Base-by-base conservation (phyloP, 2,329 filamentous ascomycete species). In the Fusarium sp. region DNA sequence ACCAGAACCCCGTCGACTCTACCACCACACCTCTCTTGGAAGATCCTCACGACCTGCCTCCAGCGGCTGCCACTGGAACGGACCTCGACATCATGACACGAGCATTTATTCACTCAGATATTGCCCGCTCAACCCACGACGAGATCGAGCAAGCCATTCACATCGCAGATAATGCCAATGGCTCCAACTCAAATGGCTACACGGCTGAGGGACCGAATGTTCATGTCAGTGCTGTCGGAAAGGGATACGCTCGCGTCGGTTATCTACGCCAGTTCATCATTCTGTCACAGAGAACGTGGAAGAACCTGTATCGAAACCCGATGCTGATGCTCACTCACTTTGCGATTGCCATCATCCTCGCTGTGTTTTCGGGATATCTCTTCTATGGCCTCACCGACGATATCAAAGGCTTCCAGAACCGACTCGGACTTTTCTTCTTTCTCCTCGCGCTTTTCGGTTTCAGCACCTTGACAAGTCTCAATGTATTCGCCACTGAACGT, bases 241-340 rank as follows among this genome's bases (percentile, higher is more conserved):
- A 89, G 76, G 92, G 93, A 20, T 98, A 97, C 79, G 88, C 89
- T 59, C 93, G 96, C 62, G 86, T 98, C 59, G 90, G 95, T 46
- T 90, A 94, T 70, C 75, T 87, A 11, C 86, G 91, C 42, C 96
- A 99, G 79, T 98, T 99, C 80, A 77, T 91, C 56, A 98, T 99
- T 72, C 84, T 99, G 15, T 97, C 95, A 0, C 87, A 90, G 74
- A 89, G 96, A 44, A 99, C 96, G 0, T 99, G 95, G 95, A 94
- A 92, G 77, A 99, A 99, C 77, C 86, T 99, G 9, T 98, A 99
- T 83, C 91, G 96, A 59, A 98, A 99, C 78, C 96, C 96, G 3
- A 94, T 98, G 88, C 84, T 99, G 63, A 99, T 99, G 96, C 87
- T 99, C 60, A 98, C 94, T 0, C 96, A 99, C 81, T 99, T 98